A percentile compares a stretch with the other conserved stretches of the same genome.
Evolutionary conservation across 2,329 filamentous ascomycete genomes (phyloP).

Genomic region (Epichloe sylvatica): DNA sequence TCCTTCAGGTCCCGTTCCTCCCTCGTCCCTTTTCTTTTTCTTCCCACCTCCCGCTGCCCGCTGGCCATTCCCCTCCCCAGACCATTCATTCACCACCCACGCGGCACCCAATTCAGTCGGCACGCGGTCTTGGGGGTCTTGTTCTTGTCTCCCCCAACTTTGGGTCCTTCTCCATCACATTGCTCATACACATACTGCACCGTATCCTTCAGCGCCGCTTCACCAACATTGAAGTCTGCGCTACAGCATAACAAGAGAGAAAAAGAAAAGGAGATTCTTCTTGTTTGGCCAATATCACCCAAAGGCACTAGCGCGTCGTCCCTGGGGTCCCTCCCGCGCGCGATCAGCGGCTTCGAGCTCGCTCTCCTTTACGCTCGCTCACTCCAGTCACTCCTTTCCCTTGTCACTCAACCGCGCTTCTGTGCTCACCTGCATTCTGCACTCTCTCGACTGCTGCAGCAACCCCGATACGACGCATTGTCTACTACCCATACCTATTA

Average conservation of each 20-base stretch:
- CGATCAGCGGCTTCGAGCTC: constrained; percentile 20
- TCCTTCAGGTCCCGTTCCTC: constrained; percentile 1
- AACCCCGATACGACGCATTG: constrained; percentile 1
- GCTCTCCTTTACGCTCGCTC: constrained; percentile 19
- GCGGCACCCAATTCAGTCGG: too few species aligned
- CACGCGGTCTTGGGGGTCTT: too few species aligned
- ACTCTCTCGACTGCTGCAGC: constrained; percentile 6
- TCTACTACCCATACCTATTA: not conserved
- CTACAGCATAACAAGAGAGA: not conserved
- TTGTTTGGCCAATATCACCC: constrained; percentile 1
- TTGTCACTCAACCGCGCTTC: constrained; percentile 4
- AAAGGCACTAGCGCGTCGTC: constrained; percentile 13
- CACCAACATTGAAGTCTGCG: not conserved
- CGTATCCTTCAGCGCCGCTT: not conserved
- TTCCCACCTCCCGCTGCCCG: not conserved
- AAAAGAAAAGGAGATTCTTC: not conserved
- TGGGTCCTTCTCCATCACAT: not conserved
- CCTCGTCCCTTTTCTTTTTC: not conserved
- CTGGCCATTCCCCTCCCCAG: not conserved
- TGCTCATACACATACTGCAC: too few species aligned
- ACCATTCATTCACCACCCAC: not conserved
- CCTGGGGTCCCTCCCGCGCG: constrained; percentile 20
- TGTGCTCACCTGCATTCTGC: constrained; percentile 9
- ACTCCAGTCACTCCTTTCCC: constrained; percentile 26
- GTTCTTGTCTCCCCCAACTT: too few species aligned